Evolutionary conservation across 768 basidiomycete genomes (phyloP).

Genomic region (Lactifluus volemus): DNA sequence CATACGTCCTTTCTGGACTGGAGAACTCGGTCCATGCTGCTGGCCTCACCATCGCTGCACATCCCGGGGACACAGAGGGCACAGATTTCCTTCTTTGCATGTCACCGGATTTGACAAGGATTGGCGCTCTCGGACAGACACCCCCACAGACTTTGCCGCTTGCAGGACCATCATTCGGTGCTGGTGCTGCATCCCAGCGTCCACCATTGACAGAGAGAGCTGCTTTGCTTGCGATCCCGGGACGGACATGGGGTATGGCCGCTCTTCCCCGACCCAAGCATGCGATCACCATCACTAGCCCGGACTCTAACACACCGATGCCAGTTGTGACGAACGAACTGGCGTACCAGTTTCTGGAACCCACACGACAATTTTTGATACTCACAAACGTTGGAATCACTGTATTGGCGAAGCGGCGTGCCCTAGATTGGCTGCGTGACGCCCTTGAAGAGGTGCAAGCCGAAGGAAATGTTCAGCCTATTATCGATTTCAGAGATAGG

Average conservation of each 20-base stretch:
- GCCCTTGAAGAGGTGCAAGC: slow-evolving; percentile 77
- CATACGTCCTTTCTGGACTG: slow-evolving; percentile 49
- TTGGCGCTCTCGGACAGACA: slow-evolving; percentile 62
- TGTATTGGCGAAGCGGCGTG: slow-evolving; percentile 70
- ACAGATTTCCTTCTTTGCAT: slow-evolving; percentile 68
- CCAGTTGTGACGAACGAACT: slow-evolving; percentile 70
- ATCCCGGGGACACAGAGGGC: slow-evolving; percentile 64
- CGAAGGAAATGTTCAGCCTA: slow-evolving; percentile 67
- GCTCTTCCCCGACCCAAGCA: slow-evolving; percentile 34
- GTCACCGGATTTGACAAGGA: slow-evolving; percentile 65
- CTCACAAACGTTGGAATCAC: slow-evolving; percentile 81
- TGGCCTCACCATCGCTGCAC: slow-evolving; percentile 62
- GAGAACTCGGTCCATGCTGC: slow-evolving; percentile 58
- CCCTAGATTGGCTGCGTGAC: slow-evolving; percentile 76
- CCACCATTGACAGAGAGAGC: slow-evolving; percentile 73
- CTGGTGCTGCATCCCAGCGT: slow-evolving; percentile 32
- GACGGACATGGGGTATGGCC: slow-evolving; percentile 79
- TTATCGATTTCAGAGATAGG: slow-evolving; percentile 79
- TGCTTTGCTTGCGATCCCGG: slow-evolving; percentile 67
- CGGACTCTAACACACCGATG: slow-evolving; percentile 30
- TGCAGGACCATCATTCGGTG: slow-evolving; percentile 32
- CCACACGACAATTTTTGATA: slow-evolving; percentile 74
- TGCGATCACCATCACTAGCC: slow-evolving; percentile 27
- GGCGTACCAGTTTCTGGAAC: slow-evolving; percentile 69
- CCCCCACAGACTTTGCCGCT: slow-evolving; percentile 36